A percentile compares a stretch with the other conserved stretches of the same genome.
Conservation (phyloP, 495 filamentous ascomycete genomes). For the Aspergillus affinis region DNA sequence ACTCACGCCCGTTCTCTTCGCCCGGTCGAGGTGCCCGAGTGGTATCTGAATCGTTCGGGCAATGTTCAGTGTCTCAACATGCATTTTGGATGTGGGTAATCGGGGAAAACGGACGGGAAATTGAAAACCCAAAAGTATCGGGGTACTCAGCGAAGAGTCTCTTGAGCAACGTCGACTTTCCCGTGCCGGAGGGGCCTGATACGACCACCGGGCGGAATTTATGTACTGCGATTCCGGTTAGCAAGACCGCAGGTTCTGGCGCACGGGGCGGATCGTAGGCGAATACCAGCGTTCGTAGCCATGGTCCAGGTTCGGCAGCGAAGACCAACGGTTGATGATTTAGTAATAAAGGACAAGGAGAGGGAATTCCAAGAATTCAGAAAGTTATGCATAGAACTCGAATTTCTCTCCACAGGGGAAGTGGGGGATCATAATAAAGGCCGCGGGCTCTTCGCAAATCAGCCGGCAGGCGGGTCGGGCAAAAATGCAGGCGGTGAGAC, state of each 20-base stretch:
- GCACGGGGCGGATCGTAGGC: background rate
- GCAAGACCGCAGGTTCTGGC: background rate
- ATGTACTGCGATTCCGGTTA: conserved; percentile 23
- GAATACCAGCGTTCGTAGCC: conserved; percentile 30
- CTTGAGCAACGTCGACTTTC: conserved; percentile 85
- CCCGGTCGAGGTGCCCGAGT: conserved; percentile 74
- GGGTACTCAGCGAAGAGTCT: conserved; percentile 68
- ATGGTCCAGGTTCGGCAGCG: conserved; percentile 22
- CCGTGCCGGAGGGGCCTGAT: conserved; percentile 81
- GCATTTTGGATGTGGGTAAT: background rate
- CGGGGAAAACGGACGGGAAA: conserved; percentile 56
- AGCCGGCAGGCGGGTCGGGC: background rate
- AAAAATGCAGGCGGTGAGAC: conserved; percentile 20
- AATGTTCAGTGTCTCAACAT: background rate
- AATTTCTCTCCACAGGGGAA: background rate
- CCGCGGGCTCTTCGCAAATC: no score
- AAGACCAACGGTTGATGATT: background rate
- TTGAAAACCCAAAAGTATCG: conserved; percentile 74
- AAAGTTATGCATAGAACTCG: conserved; percentile 26
- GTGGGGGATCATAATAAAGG: background rate
- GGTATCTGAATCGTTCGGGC: conserved; percentile 53
- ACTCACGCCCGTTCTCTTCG: conserved; percentile 75
- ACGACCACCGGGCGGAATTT: conserved; percentile 72
- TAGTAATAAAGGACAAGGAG: conserved; percentile 8
- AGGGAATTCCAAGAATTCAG: conserved; percentile 11